Evolutionary conservation across 2,329 filamentous ascomycete genomes (phyloP), one percentile per base, ranked within the genome.

Genomic region (Ophidiomyces ophidiicola): DNA sequence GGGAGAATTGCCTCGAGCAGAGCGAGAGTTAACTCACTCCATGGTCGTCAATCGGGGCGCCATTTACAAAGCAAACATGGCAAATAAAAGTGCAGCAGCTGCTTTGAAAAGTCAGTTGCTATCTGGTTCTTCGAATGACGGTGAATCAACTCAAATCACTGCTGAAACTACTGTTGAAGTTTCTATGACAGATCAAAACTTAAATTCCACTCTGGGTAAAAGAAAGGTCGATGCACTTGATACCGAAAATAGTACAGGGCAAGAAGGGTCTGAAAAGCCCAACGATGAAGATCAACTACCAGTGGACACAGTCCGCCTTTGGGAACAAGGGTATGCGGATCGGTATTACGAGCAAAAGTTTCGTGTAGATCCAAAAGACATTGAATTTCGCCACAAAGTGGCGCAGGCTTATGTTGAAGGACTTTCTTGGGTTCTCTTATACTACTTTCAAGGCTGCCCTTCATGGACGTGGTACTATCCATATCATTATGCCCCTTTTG

Each of bases 381-480:
- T 82, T 34, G 82, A 78, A 36, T 96, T 96, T 60, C 82, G 88
- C 39, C 81, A 87, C 59, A 75, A 85, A 54, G 92, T 98, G 41
- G 90, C 82, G 24, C 75, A 77, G 39, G 76, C 83, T n/a, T 98
- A 98, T 58, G 86, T 88, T 8, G 86, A 96, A 66, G 90, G 90
- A 24, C 72, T 98, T 6, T 82, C 82, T 15, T 98, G 92, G 90
- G 90, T 98, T 26, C 67, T 98, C 36, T 70, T 87, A 24, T 98
- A 98, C 62, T 98, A 98, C 59, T 94, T 94, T 60, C 90, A 98
- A 61, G 90, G 90, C 18, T 98, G 90, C 53, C 86, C 90, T 15
- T 94, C 86, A 0, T 98, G 92, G 90, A 92, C 88, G 37, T 98
- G 90, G 90, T 98, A 90, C 59, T 98, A 94, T 55, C 90, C 90